Evolutionary conservation across 257 asterid species (phyloP), one percentile per base, ranked within the genome.

Genomic region (Henckelia pumila): DNA sequence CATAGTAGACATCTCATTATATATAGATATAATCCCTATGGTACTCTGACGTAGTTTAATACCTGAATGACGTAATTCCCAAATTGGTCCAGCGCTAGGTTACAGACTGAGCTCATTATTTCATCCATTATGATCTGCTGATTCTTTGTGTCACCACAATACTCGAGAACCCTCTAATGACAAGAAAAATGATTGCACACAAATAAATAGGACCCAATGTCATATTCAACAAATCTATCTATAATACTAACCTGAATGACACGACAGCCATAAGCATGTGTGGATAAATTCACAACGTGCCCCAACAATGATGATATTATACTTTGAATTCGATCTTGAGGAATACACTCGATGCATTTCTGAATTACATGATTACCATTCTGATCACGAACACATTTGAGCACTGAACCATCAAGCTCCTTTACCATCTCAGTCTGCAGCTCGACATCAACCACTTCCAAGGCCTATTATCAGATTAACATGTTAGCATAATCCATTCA

Each of bases 41-140:
- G 1, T 8, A 13, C 32, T 28, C 37, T 20, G 8, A 16, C 16
- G 63, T 59, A 19, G 52, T n/a, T 40, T 37, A 35, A 7, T 78
- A 91, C 98, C 98, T 92, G 98, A 80, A 92, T 84, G 71, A 92
- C 98, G 21, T 89, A 92, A 60, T 92, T 92, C 64, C 96, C 98
- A 50, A 84, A 92, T 63, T 92, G 98, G 37, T 92, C 95, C 74
- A 85, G 89, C 28, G 92, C 96, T 21, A 92, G 77, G 77, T 79
- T 81, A 64, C 93, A 86, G 1, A 83, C 89, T 8, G 88, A 85
- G 59, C 75, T 69, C 92, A 92, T 77, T 66, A 92, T 83, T 76
- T 92, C 97, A 70, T 82, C 88, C 97, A 87, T 86, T 32, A 92
- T 78, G 29, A 49, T 75, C 53, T 71, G 63, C 78, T 82, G 87